Evolutionary conservation across 2,329 filamentous ascomycete genomes (phyloP).

Genomic region (Nigrospora sphaerica): DNA sequence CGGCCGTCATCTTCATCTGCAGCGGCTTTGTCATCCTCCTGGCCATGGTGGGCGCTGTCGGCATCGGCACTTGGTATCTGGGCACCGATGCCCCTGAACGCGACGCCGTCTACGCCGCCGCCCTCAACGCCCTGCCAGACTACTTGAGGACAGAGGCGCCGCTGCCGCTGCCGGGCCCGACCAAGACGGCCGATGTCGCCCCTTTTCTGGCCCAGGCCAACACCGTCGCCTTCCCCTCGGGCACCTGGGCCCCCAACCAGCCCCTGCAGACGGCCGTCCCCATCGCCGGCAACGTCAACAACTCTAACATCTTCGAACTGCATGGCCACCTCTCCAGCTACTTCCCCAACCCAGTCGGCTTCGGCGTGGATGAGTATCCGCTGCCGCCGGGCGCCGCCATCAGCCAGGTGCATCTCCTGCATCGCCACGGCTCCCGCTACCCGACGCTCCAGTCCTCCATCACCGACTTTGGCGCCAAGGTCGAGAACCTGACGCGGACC

Average conservation of each 20-base stretch:
- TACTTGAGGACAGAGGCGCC: constrained; percentile 58
- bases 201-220: constrained; percentile 64
- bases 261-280: constrained; percentile 67
- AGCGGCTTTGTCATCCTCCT: no score
- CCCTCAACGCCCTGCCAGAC: constrained; percentile 35
- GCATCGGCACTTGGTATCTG: no score
- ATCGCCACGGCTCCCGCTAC: constrained; percentile 67
- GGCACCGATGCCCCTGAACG: no score
- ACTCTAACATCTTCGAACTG: constrained; percentile 62
- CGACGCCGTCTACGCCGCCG: no score
- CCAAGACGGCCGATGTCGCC: constrained; percentile 60
- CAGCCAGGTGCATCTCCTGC: constrained; percentile 50
- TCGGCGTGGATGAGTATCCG: constrained; percentile 66
- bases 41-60: no score
- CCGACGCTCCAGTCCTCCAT: constrained; percentile 56
- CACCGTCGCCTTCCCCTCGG: constrained; percentile 53
- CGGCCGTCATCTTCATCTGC: no score
- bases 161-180: constrained; percentile 53
- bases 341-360: constrained; percentile 58
- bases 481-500: constrained; percentile 26
- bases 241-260: constrained; percentile 58
- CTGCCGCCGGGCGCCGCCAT: constrained; percentile 61
- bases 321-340: constrained; percentile 56
- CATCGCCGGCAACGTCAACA: constrained; percentile 49
- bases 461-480: constrained; percentile 44